A percentile compares a stretch with the other conserved stretches of the same genome.
Conservation (phyloP, 2,329 filamentous ascomycete species). For the Aureobasidium lini region DNA sequence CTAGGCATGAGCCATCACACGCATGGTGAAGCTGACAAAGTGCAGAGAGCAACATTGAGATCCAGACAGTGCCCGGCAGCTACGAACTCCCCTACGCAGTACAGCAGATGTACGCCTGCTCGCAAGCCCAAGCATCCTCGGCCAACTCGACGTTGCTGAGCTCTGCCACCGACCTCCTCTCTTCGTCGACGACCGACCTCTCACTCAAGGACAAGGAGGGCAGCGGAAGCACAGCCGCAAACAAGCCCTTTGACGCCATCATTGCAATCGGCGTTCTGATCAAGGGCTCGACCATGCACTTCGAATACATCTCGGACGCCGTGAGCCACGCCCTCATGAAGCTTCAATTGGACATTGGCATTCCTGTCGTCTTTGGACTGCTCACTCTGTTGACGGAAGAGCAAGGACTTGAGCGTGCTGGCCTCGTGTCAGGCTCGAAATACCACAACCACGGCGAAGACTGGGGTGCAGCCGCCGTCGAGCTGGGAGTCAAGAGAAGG, state of each 20-base stretch:
- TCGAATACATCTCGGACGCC: conserved; percentile 93
- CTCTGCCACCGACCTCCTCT: conserved; percentile 69
- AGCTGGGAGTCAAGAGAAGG: conserved; percentile 81
- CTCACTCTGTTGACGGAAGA: conserved; percentile 83
- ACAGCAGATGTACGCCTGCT: conserved; percentile 57
- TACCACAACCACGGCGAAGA: conserved; percentile 93
- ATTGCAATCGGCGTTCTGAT: conserved; percentile 94
- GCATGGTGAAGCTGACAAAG: background rate
- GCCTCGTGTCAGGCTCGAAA: conserved; percentile 44
- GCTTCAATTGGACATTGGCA: conserved; percentile 78
- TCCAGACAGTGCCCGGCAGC: conserved; percentile 84
- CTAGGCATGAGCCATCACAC: too few species aligned
- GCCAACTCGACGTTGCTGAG: conserved; percentile 51
- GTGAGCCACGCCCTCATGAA: conserved; percentile 91
- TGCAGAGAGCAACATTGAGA: conserved; percentile 70
- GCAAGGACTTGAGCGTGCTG: conserved; percentile 79
- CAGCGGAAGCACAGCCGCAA: conserved; percentile 36
- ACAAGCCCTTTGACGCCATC: conserved; percentile 76
- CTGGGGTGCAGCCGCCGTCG: conserved; percentile 90
- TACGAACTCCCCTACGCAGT: conserved; percentile 92
- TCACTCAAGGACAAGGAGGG: conserved; percentile 23
- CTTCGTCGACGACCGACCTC: conserved; percentile 58
- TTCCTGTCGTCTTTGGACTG: conserved; percentile 87
- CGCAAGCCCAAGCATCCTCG: conserved; percentile 60
- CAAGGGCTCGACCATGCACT: conserved; percentile 99